phyloP scores from a whole-genome alignment of 1,139 yeast genomes.

The Starmera stellimalicola region DNA sequence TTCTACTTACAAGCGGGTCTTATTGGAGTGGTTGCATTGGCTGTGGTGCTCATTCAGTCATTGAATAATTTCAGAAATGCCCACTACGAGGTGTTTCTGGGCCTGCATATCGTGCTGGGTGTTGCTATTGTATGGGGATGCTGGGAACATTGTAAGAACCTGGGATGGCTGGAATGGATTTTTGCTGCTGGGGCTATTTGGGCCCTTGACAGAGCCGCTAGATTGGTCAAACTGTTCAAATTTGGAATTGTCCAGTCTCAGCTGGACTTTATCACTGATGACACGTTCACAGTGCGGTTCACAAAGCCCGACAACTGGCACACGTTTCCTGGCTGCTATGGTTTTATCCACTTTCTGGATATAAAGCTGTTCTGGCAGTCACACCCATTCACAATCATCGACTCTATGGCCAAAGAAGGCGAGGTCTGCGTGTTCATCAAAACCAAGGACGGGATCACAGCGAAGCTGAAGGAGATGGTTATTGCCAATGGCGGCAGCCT shows the following conservation, averaged over 20 bases:
- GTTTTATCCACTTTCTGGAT: constrained; percentile 29
- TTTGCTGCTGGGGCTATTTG: constrained; percentile 19
- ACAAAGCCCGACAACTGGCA: constrained; percentile 24
- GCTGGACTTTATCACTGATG: constrained; percentile 39
- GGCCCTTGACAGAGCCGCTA: constrained; percentile 23
- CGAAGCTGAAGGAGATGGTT: constrained; percentile 21
- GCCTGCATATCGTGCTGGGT: constrained; percentile 48
- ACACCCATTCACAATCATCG: constrained; percentile 41
- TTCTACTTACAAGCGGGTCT: constrained; percentile 39
- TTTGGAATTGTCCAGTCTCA: constrained; percentile 30
- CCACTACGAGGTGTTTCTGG: constrained; percentile 52
- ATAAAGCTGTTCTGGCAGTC: constrained; percentile 44
- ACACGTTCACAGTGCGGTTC: constrained; percentile 29
- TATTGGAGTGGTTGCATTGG: constrained; percentile 32
- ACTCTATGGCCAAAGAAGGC: constrained; percentile 25
- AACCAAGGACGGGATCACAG: constrained; percentile 38
- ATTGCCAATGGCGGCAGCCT: constrained; percentile 6
- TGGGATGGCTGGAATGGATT: constrained; percentile 26
- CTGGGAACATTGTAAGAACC: constrained; percentile 41
- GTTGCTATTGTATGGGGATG: constrained; percentile 43
- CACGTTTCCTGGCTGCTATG: constrained; percentile 28
- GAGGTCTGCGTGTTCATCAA: constrained; percentile 32
- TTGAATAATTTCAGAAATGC: constrained; percentile 37
- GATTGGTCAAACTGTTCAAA: constrained; percentile 18
- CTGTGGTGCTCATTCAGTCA: constrained; percentile 35